Evolutionary conservation across 805 yeast genomes (phyloP), one percentile per base, ranked within the genome.

Genomic region (Clavispora vitiphila): DNA sequence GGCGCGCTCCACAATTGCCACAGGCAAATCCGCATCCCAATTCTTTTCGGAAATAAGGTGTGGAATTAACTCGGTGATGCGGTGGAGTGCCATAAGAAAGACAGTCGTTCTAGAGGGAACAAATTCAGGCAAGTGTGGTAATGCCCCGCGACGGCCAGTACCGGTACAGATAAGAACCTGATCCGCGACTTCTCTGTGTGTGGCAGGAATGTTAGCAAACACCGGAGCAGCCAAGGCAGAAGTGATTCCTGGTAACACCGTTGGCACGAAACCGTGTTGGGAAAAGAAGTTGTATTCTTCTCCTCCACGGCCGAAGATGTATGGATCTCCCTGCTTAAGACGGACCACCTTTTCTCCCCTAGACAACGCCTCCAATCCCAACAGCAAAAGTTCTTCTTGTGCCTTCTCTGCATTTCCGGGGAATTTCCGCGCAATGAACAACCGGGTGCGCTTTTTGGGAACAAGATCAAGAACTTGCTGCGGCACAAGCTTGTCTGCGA

Each of bases 341-440:
- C 98, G 72, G 3, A 91, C 95, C 1, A 91, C 96, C 42, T 78
- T 79, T 54, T 78, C 72, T 12, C 96, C 96, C 39, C 72, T 61
- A 21, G 69, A 49, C 20, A 88, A 60, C 0, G 81, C 83, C 25
- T 72, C 74, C 14, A 91, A 63, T 0, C 96, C 97, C 49, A 82
- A 60, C n/a, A 72, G 67, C 25, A 88, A 65, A 34, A 91, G 71
- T 61, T 91, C 96, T 45, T 84, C 76, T 62, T 91, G 98, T 0
- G 98, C 98, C 37, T 76, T 76, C 55, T 89, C 96, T 1, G 98
- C 97, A 59, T 91, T 91, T 1, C 98, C 98, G 2, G 98, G 98
- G 65, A 89, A 91, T 61, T 91, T 91, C 31, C 88, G 75, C 2
- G 98, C 98, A 44, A 91, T 89, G 58, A 85, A 88, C 4, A 83